Base-by-base conservation (phyloP, 805 yeast species). In the Cyberlindnera lachancei region DNA sequence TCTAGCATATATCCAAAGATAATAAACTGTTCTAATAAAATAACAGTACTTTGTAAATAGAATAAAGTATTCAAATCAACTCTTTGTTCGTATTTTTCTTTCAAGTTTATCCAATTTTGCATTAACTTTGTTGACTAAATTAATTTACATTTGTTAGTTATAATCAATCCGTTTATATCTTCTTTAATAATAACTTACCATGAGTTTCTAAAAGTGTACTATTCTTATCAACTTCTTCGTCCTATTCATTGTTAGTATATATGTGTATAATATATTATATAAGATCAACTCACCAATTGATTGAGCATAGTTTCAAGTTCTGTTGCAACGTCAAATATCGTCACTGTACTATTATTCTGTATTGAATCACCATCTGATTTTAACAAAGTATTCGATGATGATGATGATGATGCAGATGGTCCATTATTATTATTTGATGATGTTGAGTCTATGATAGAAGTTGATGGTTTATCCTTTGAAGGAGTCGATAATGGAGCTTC, bases 281-380 rank as follows among this genome's bases (percentile, higher is more conserved):
- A 27, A 13, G 18, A 3, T 9, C 7, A 12, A 30, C 32, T 18
- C 18, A 30, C 32, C 12, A 54, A 37, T 1, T 31, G 36, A 11
- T 42, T 33, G 9, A 55, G 33, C 45, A 46, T 40, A 5, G 31
- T 37, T 36, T 54, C 57, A 7, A 55, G 42, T 28, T 47, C 52
- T 0, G 57, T 48, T 7, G 59, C 58, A 12, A 55, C 53, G 20
- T 55, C 59, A 31, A 55, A 53, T n/a, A 54, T 45, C 17, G 59
- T 46, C 10, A 48, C 43, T 6, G 45, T 37, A 14, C 34, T 33
- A 14, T 6, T n/a, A 11, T 30, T 17, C 14, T 18, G 15, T n/a
- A n/a, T n/a, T 26, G 19, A 9, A 6, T 22, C 15, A 16, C 17
- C 15, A 11, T 7, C 15, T 27, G 14, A 7, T 25, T 19, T 7